These are phyloP conservation scores for Pseudognaphalium luteoalbum DNA, from an alignment of 129 eudicot genomes.

Conservation along the genomic window DNA sequence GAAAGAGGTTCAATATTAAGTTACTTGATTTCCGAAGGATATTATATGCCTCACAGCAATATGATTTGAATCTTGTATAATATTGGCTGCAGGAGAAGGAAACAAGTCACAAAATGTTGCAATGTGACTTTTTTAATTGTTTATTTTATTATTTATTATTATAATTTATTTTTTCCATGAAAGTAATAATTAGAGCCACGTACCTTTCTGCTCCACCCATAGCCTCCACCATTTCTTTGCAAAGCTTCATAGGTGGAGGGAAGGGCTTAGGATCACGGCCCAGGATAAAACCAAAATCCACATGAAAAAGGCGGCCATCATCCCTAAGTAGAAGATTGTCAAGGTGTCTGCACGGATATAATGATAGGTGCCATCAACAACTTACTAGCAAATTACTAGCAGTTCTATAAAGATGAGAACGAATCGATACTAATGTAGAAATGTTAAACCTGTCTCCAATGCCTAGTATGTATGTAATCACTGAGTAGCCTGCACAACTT, in stretches of 20 bases:
- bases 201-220: conserved; percentile 99
- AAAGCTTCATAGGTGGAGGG: conserved; percentile 99
- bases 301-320: conserved; percentile 96
- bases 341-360: conserved; percentile 65
- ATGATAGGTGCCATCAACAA: background rate
- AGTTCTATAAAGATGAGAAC: background rate
- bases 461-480: conserved; percentile 95
- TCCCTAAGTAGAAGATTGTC: conserved; percentile 89
- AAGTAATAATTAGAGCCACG: background rate
- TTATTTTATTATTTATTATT: too few relatives aligned
- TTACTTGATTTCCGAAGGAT: conserved; percentile 96
- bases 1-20: conserved; percentile 83
- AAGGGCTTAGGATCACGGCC: conserved; percentile 99
- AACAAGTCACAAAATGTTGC: conserved; percentile 7
- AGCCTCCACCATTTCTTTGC: conserved; percentile 99
- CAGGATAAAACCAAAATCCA: conserved; percentile 92
- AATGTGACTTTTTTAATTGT: background rate
- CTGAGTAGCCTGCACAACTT: conserved; percentile 99
- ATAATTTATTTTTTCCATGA: background rate
- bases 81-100: conserved; percentile 66
- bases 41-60: conserved; percentile 98
- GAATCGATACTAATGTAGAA: background rate
- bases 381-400: background rate
- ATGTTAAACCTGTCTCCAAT: conserved; percentile 84
- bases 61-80: conserved; percentile 92